phyloP scores from a whole-genome alignment of 345 rosid genomes.

The Bruguiera parviflora region DNA sequence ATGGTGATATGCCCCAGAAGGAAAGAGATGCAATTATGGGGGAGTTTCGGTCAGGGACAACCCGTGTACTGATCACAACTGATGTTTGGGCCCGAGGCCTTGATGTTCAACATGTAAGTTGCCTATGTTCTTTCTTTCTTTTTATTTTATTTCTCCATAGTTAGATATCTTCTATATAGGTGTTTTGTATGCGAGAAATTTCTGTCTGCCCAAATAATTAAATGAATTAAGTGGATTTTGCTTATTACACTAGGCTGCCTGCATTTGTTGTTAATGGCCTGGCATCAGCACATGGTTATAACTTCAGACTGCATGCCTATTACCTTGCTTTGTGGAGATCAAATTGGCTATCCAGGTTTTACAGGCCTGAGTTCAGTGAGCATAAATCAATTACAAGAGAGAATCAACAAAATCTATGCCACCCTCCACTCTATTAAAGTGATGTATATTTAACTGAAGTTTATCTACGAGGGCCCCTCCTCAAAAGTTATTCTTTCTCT shows the following conservation, averaged over 20 bases:
- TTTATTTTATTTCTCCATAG: background rate
- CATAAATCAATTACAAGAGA: no score
- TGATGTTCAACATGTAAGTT: conserved; percentile 90
- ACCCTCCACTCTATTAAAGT: no score
- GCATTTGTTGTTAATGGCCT: background rate
- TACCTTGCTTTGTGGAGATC: no score
- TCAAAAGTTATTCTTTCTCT: no score
- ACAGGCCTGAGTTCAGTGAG: no score
- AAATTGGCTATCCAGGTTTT: no score
- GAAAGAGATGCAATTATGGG: conserved; percentile 92
- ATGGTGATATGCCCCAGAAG: conserved; percentile 99
- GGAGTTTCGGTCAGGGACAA: conserved; percentile 73
- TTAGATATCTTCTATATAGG: background rate
- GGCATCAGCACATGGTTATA: background rate
- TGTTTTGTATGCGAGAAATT: background rate
- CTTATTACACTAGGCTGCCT: background rate
- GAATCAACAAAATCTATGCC: no score
- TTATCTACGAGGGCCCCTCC: no score
- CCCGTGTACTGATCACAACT: conserved; percentile 93
- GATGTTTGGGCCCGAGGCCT: conserved; percentile 99
- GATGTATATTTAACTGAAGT: no score
- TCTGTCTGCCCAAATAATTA: no score
- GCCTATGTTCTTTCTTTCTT: background rate
- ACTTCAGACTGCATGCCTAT: no score
- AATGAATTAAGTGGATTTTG: no score